phyloP scores from a whole-genome alignment of 108 stramenopile genomes.

The Cafeteria roenbergensis region DNA sequence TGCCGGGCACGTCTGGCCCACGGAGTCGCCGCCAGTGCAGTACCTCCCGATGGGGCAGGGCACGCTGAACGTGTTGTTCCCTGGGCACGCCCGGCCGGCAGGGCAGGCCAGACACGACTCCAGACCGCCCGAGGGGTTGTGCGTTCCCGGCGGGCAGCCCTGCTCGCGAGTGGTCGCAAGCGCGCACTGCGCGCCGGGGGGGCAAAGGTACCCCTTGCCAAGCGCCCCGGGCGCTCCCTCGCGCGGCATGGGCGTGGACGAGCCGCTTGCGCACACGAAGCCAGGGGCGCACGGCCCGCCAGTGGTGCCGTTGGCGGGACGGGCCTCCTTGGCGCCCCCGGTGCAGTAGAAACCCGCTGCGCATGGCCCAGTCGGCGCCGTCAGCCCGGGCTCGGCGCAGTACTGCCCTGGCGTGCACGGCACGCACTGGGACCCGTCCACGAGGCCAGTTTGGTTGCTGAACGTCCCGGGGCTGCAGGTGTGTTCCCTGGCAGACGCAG shows the following conservation, averaged over 20 bases:
- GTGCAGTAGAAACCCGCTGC: not conserved
- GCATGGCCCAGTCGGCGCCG: not conserved
- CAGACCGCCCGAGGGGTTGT: not conserved
- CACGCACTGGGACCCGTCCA: not conserved
- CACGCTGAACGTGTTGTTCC: slow-evolving; percentile 13
- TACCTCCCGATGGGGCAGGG: slow-evolving; percentile 42
- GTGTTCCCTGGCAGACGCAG: not conserved
- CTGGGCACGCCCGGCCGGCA: not conserved
- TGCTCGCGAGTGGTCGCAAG: not conserved
- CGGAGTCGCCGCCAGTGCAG: slow-evolving; percentile 29
- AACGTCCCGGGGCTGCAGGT: not conserved
- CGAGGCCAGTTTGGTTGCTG: not conserved
- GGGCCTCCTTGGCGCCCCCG: not conserved
- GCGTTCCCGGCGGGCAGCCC: not conserved
- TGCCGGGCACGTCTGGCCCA: slow-evolving; percentile 31
- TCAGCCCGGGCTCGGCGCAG: not conserved
- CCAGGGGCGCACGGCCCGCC: slow-evolving; percentile 4
- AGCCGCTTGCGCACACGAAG: slow-evolving; percentile 4
- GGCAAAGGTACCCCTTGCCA: not conserved
- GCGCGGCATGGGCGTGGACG: not conserved
- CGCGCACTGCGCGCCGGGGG: not conserved
- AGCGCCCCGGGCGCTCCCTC: not conserved
- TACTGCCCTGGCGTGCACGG: not conserved
- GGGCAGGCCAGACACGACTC: not conserved
- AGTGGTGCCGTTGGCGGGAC: not conserved